A percentile compares a stretch with the other conserved stretches of the same genome.
These are phyloP conservation scores for Hypoxylon trugodes DNA, from an alignment of 495 filamentous ascomycete genomes.

Conservation along the genomic window DNA sequence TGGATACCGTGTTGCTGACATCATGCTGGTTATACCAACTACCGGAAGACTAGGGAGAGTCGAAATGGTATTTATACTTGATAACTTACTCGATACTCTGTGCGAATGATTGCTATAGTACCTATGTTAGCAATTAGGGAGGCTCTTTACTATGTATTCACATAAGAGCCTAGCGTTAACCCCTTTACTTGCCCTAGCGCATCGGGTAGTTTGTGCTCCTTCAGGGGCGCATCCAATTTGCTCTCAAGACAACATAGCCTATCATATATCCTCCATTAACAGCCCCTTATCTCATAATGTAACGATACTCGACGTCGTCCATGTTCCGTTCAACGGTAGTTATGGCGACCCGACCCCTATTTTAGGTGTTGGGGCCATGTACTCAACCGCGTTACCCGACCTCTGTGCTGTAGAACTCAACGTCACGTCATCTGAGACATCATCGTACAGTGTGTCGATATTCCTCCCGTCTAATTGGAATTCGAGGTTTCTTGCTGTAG, in stretches of 20 bases:
- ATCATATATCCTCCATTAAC: constrained; percentile 6
- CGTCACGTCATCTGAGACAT: constrained; percentile 52
- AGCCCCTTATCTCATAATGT: constrained; percentile 11
- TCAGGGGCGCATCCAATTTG: background rate
- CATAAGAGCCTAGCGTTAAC: background rate
- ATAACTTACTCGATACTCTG: background rate
- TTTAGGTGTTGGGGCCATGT: background rate
- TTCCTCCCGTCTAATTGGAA: constrained; percentile 54
- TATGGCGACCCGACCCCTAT: constrained; percentile 3
- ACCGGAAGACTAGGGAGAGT: background rate
- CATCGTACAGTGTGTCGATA: constrained; percentile 55
- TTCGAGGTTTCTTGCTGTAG: constrained; percentile 19
- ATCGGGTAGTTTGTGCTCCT: background rate
- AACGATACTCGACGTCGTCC: constrained; percentile 2
- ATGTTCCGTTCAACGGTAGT: constrained; percentile 8
- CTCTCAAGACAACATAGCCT: constrained; percentile 1
- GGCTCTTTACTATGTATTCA: constrained; percentile 1
- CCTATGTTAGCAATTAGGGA: background rate
- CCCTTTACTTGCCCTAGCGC: background rate
- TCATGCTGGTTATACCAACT: background rate
- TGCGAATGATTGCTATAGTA: background rate
- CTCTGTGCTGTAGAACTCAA: constrained; percentile 58
- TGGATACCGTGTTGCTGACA: background rate
- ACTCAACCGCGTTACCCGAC: constrained; percentile 46
- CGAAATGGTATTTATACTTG: background rate